phyloP scores from a whole-genome alignment of 2,329 filamentous ascomycete genomes.

The Sporothrix inflata region DNA sequence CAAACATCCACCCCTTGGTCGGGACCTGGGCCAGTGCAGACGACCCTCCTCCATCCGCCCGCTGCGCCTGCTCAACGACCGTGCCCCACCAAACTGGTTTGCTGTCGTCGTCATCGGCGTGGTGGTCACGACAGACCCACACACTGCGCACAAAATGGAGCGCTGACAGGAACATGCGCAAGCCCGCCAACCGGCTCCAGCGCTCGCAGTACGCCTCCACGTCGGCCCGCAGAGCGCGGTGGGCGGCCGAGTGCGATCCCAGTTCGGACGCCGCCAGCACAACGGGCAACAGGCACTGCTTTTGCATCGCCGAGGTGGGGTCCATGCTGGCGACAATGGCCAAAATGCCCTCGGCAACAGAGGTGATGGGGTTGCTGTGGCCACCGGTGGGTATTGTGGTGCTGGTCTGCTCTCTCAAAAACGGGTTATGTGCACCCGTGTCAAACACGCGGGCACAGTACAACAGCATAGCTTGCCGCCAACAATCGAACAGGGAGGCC shows the following conservation, averaged over 20 bases:
- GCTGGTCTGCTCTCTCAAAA: not conserved
- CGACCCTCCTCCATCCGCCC: not conserved
- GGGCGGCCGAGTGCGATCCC: not conserved
- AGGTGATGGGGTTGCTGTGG: not conserved
- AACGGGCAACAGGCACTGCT: constrained; percentile 12
- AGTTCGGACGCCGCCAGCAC: not conserved
- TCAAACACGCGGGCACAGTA: constrained; percentile 1
- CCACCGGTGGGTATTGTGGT: no score
- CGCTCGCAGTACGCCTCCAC: constrained; percentile 2
- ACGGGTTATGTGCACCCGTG: not conserved
- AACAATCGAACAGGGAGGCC: not conserved
- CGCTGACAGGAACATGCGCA: not conserved
- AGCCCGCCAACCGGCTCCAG: not conserved
- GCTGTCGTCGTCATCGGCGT: not conserved
- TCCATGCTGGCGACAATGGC: not conserved
- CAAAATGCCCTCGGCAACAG: constrained; percentile 16
- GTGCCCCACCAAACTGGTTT: not conserved
- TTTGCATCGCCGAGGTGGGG: constrained; percentile 7
- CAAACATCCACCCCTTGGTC: not conserved
- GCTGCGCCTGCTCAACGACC: not conserved
- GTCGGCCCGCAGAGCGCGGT: not conserved
- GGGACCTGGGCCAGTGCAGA: not conserved
- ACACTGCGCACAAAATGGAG: not conserved
- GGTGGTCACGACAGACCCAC: not conserved
- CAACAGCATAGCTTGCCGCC: not conserved